Base-by-base conservation (phyloP, 2,329 filamentous ascomycete species). In the Paracoccidioides lutzii region DNA sequence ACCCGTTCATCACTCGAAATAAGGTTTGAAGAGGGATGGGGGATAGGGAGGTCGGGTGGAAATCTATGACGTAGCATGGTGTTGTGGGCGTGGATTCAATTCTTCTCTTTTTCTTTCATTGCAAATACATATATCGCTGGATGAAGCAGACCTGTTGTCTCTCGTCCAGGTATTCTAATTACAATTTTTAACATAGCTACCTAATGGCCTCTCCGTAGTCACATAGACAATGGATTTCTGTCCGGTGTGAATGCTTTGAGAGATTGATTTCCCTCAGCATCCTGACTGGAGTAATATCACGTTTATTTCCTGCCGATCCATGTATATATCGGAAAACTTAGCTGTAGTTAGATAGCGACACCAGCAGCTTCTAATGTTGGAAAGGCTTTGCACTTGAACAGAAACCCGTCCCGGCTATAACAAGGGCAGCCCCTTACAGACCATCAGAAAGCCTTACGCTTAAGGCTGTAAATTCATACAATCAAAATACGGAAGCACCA, bases 1-100 rank as follows among this genome's bases (percentile, higher is more conserved):
- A 97, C 75, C 87, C 87, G 0, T 97, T 97, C 71, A 89, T 97
- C 63, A 41, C 57, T 1, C 57, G 59, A 30, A 43, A 33, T 22
- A 52, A 52, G 32, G 28, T 52, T 22, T 52, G 38, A 52, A 9
- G 12, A 9, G 22, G 10, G 15, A 7, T 22, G 38, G 28, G 22
- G 15, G 38, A 15, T n/a, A 52, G 12, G 14, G 6, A 14, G 3
- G 37, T n/a, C 14, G 37, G 48, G 3, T 42, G 33, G 46, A 38
- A 38, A 38, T 38, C 46, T 50, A 50, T n/a, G 46, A 50, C 8
- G 38, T 38, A 38, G 46, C n/a, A n/a, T 14, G 33, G 46, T 28
- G 46, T 38, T 50, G 6, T 50, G 33, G n/a, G 15, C n/a, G 46
- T 38, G 33, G 33, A 38, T 38, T 28, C 22, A 22, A 12, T 38